Base-by-base conservation (phyloP, 768 basidiomycete genomes). In the Cystofilobasidium capitatum region DNA sequence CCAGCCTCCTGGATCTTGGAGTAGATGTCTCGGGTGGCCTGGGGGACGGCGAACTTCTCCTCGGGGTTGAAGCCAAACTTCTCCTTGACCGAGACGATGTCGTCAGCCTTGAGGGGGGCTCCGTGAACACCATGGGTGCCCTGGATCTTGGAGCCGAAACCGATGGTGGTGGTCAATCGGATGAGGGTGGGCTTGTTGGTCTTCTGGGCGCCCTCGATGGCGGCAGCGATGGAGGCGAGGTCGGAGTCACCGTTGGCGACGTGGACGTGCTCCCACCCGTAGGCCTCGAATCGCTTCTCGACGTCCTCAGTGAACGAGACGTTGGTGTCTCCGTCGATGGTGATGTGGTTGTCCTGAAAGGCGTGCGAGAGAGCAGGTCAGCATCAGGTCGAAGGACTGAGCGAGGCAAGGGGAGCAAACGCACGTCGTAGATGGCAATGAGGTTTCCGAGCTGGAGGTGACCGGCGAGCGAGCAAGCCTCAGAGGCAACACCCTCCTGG, bases 121-220 rank as follows among this genome's bases (percentile, higher is more conserved):
- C 93, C 92, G 78, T 97, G 93, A 70, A 96, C 90, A 72, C 89
- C 89, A 74, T 94, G 91, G 12, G 91, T 91, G 70, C 93, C 93
- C 77, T 91, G 87, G 75, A 85, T 83, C 80, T 88, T 89, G 39
- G 93, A 96, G 70, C 93, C 93, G 75, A 83, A 96, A 45, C 93
- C 93, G 70, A 97, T 97, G 54, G 87, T 96, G 62, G 93, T 96
- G 73, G 82, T 84, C 65, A 94, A 79, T 69, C 85, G 82, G 77
- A 96, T 88, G 72, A 97, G 81, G 42, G 91, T 89, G 33, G 93
- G 93, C 80, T 91, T 91, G 77, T 72, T 81, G 76, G 82, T 88
- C 76, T 81, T 79, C 73, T 86, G 85, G 64, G 87, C 91, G 74
- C 86, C 82, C 54, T 81, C 83, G 73, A 97, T 88, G 58, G 91